Percentiles rank a stretch among this genome's conserved stretches.
These are phyloP conservation scores for Raddia guianensis DNA, from an alignment of 176 grass and related monocot species.

Conservation along the genomic window DNA sequence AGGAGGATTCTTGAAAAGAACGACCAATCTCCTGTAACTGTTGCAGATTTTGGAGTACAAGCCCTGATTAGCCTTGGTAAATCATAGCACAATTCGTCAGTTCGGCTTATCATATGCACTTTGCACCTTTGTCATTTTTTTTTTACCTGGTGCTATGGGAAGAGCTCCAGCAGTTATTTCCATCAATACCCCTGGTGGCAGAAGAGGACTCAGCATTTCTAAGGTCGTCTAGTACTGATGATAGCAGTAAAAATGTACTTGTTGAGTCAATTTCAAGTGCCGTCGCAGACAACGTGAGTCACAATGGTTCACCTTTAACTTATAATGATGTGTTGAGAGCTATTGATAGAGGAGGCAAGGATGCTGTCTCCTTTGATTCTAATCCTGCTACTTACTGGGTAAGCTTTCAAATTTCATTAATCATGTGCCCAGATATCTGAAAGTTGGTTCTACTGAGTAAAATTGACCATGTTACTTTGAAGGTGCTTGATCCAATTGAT, in stretches of 20 bases:
- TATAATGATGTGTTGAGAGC: conserved; percentile 74
- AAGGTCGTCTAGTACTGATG: conserved; percentile 44
- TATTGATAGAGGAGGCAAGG: conserved; percentile 90
- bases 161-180: conserved; percentile 86
- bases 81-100: conserved; percentile 20
- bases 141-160: conserved; percentile 39
- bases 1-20: conserved; percentile 77
- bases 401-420: conserved; percentile 19
- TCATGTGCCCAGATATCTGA: background rate
- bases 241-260: conserved; percentile 49
- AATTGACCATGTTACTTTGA: conserved; percentile 34
- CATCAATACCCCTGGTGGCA: conserved; percentile 83
- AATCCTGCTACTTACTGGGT: conserved; percentile 88
- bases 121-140: conserved; percentile 33
- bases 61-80: conserved; percentile 90
- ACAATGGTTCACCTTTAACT: conserved; percentile 52
- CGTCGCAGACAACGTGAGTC: conserved; percentile 57
- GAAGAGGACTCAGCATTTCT: conserved; percentile 84
- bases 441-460: conserved; percentile 19
- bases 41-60: conserved; percentile 93
- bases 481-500: conserved; percentile 99
- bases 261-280: conserved; percentile 68
- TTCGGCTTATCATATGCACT: conserved; percentile 19
- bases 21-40: conserved; percentile 75
- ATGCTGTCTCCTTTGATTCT: conserved; percentile 77